Evolutionary conservation across 345 rosid genomes (phyloP), one percentile per base, ranked within the genome.

Genomic region (Lenwebbia sp.): DNA sequence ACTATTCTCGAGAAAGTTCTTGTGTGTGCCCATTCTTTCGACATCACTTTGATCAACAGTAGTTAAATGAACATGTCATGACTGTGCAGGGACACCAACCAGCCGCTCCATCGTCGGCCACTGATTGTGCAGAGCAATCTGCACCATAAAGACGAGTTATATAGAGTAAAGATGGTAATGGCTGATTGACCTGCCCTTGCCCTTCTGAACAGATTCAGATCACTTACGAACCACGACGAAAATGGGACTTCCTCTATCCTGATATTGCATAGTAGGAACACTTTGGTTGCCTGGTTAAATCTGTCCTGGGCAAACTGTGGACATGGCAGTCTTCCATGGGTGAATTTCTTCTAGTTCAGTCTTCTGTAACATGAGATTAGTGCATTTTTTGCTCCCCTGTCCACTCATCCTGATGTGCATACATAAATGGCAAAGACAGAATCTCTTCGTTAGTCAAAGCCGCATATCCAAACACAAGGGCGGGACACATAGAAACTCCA

Each of bases 71-170:
- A n/a, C 56, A n/a, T 10, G 37, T 84, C n/a, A 76, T 33, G 88
- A 17, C 44, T 1, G 44, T 33, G 47, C 91, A 85, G 96, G 94
- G 87, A 89, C 92, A 89, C 90, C 95, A 6, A 94, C 94, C 76
- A 93, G 86, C 84, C 98, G 90, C 89, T 95, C 98, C 84, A 95
- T 92, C 60, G 88, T 87, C 87, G 94, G 94, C 85, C 93, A 89
- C 91, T 95, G 98, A 84, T 96, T 96, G 85, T 95, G 94, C 37
- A 96, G 98, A 88, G 98, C 99, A 87, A 96, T 96, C 98, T 95
- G 95, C 88, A 87, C 37, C 28, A 54, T 19, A 7, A 47, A 55
- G 5, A 33, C 5, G 44, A 65, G 2, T 33, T 37, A 19, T 8
- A 65, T 0, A 17, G 25, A 4, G 25, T 33, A 9, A 65, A 33